Percentiles rank a stretch among this genome's conserved stretches.
Conservation (phyloP, 768 basidiomycete species). For the Auriscalpium vulgare region DNA sequence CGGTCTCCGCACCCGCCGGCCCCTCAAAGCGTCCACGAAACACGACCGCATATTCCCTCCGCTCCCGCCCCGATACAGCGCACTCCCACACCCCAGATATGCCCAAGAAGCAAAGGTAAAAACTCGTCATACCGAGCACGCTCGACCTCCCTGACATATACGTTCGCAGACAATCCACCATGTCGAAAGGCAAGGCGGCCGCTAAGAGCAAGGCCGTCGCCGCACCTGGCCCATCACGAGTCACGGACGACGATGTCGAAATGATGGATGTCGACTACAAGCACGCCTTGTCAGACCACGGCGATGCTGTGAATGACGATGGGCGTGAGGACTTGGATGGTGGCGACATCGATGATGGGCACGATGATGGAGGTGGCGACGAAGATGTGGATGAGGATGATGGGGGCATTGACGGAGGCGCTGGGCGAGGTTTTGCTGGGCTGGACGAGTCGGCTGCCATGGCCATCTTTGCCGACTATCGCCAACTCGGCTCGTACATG, state of each 20-base stretch:
- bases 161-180: slow-evolving; percentile 38
- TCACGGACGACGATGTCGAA: slow-evolving; percentile 66
- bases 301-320: slow-evolving; percentile 36
- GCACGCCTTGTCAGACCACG: slow-evolving; percentile 37
- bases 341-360: slow-evolving; percentile 38
- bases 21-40: slow-evolving; percentile 59
- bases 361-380: slow-evolving; percentile 26
- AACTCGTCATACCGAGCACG: slow-evolving; percentile 3
- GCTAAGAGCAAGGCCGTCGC: slow-evolving; percentile 50
- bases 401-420: slow-evolving; percentile 29
- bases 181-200: slow-evolving; percentile 29
- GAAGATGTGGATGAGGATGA: slow-evolving; percentile 27
- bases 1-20: slow-evolving; percentile 33
- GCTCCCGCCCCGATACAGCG: slow-evolving; percentile 42
- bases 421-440: slow-evolving; percentile 14
- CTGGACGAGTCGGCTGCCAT: slow-evolving; percentile 67
- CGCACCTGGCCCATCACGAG: slow-evolving; percentile 53
- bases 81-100: slow-evolving; percentile 42
- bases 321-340: slow-evolving; percentile 40
- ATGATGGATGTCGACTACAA: slow-evolving; percentile 64
- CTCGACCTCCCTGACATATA: slow-evolving; percentile 4
- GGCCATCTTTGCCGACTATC: slow-evolving; percentile 82
- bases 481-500: slow-evolving; percentile 89
- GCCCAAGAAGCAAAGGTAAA: slow-evolving; percentile 72
- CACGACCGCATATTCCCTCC: slow-evolving; percentile 50